Base-by-base conservation (phyloP, 768 basidiomycete genomes). In the Tulasnella sp. region DNA sequence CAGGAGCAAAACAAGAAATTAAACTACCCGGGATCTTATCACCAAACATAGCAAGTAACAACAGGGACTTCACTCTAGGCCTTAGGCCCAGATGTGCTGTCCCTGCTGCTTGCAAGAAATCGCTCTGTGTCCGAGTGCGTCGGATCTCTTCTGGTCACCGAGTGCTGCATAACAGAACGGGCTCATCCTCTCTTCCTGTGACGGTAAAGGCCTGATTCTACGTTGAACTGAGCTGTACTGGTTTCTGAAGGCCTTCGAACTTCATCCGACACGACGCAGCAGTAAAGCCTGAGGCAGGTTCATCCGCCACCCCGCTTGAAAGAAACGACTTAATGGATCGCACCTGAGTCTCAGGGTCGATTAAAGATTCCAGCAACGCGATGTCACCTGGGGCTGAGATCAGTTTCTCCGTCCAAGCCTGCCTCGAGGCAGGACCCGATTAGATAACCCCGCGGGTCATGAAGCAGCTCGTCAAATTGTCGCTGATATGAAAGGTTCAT, bases 51-150 rank as follows among this genome's bases (percentile, higher is more conserved):
- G 62, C n/a, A 34, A 36, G 62, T 14, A 2, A 8, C 0, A 36
- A 68, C 27, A 68, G 62, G 62, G 62, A 68, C 62, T 27, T 68
- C 36, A 68, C 31, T 68, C 62, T 68, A 68, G 62, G 62, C 62
- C 62, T 68, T 68, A 9, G 62, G 27, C 31, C 62, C 62, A 68
- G 62, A 10, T 18, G 27, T 27, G 24, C 62, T 36, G 5, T 18
- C 31, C 62, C 9, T 68, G 4, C 16, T 8, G 34, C 4, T 12
- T 10, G n/a, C 31, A 68, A 16, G 7, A 12, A 68, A 34, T 6
- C 36, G 62, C 31, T 68, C 31, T 68, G 62, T 27, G 62, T 36
- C 62, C 62, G 56, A 27, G 56, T n/a, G 56, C n/a, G 24, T 58
- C 56, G 56, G 56, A 58, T 31, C n/a, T 58, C 56, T 2, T 58